These are phyloP conservation scores for Zanthoxylum bungeanum DNA, from an alignment of 345 rosid genomes.

Conservation along the genomic window DNA sequence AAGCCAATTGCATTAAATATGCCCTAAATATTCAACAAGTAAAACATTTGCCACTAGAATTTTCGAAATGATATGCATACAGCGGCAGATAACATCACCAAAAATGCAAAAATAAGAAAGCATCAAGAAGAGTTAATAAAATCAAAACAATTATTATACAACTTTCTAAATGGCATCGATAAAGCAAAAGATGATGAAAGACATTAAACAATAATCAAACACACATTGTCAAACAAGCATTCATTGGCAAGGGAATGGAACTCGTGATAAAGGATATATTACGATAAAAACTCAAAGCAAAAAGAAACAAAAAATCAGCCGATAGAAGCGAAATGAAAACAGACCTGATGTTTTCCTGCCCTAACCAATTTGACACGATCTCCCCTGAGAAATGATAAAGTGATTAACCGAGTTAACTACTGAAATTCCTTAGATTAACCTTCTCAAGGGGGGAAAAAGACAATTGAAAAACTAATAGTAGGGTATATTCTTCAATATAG, in stretches of 20 bases:
- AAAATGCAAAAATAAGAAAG: background rate
- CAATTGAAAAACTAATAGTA: background rate
- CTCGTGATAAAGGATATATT: background rate
- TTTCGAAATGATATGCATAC: background rate
- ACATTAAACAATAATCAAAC: background rate
- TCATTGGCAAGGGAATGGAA: background rate
- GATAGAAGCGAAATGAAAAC: constrained; percentile 9
- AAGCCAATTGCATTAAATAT: background rate
- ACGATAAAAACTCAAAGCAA: background rate
- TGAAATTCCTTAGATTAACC: background rate
- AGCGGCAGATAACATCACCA: background rate
- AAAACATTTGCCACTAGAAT: background rate
- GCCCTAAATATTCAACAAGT: background rate
- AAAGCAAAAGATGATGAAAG: background rate
- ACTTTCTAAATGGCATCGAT: background rate
- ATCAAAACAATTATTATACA: background rate
- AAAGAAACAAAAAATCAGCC: background rate
- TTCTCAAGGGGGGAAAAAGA: background rate
- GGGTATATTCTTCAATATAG: background rate
- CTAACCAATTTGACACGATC: constrained; percentile 77
- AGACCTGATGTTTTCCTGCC: constrained; percentile 95
- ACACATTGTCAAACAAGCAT: background rate
- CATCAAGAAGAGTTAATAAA: background rate
- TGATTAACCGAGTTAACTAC: constrained; percentile 20
- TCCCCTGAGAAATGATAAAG: constrained; percentile 40